Base-by-base conservation (phyloP, 345 rosid species). In the Gossypium bickii region DNA sequence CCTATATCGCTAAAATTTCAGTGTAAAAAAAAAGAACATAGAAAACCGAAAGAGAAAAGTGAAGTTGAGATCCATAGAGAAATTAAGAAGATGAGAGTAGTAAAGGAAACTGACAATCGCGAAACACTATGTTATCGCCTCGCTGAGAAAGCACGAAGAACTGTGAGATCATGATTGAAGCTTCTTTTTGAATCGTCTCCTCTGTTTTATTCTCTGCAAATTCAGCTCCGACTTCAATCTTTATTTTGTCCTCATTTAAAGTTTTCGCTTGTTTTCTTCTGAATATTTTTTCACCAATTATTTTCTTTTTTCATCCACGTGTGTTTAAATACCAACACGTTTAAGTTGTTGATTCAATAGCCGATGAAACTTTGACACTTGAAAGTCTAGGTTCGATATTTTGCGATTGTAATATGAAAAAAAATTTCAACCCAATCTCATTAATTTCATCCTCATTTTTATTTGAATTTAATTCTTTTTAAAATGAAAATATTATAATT, bases 81-180 rank as follows among this genome's bases (percentile, higher is more conserved):
- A 43, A 29, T 58, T 4, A 18, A 22, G 38, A 25, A 20, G 44
- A 16, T 55, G 60, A 47, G 58, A 47, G 58, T 20, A 62, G 41
- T 34, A 34, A 34, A 34, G n/a, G 7, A 24, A 73, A 78, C 85
- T 85, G 74, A 94, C 99, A 94, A 85, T 94, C 99, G 74, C 98
- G 97, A 77, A 94, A 93, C 78, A 94, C 99, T 74, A 94, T 94
- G 77, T 89, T 94, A 59, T 94, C 98, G 87, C 99, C 99, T 44
- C 99, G 87, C 78, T 91, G 97, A 60, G 99, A 94, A 27, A 94
- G 89, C 48, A 93, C 97, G 85, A 94, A 94, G 89, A 94, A 91
- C 82, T 93, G 99, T 16, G 98, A 92, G 76, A 94, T 94, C 99
- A 94, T 92, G 80, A 64, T 82, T 58, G 41, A 34, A 34, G 41